Percentiles rank a stretch among this genome's conserved stretches.
Conservation (phyloP, 2,329 filamentous ascomycete genomes). For the Trichoderma koningii region DNA sequence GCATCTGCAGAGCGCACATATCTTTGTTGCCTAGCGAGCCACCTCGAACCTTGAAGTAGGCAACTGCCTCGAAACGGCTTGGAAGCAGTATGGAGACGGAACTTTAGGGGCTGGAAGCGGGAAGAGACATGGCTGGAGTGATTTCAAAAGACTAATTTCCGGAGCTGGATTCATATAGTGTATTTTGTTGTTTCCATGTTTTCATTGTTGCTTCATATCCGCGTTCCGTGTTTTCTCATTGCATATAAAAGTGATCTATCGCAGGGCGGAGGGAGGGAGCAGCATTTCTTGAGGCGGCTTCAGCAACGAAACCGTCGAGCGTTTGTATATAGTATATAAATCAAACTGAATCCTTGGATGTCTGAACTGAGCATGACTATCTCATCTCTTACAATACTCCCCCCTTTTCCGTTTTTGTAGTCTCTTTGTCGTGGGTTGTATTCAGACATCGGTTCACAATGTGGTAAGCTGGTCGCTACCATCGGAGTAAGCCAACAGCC, state of each 20-base stretch:
- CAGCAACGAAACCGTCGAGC: neutral
- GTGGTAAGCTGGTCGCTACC: too few relatives aligned
- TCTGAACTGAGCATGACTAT: neutral
- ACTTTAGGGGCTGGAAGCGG: neutral
- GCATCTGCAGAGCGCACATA: neutral
- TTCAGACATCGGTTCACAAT: too few relatives aligned
- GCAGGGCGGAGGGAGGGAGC: neutral
- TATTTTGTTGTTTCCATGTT: neutral
- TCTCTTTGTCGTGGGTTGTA: too few relatives aligned
- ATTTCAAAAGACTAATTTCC: slow-evolving; percentile 1
- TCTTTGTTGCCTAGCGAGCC: neutral
- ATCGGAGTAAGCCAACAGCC: too few relatives aligned
- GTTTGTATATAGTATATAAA: slow-evolving; percentile 8
- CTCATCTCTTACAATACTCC: neutral
- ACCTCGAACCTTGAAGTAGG: neutral
- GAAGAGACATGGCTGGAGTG: slow-evolving; percentile 3
- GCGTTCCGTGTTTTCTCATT: neutral
- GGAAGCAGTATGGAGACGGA: neutral
- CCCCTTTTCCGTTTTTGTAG: too few relatives aligned
- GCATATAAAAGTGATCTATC: slow-evolving; percentile 10
- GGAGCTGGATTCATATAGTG: slow-evolving; percentile 14
- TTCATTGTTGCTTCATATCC: neutral
- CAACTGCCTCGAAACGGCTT: neutral
- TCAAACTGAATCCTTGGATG: neutral
- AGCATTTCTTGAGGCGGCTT: neutral